phyloP scores from a whole-genome alignment of 805 yeast species.

The Yamadazyma ubonensis region DNA sequence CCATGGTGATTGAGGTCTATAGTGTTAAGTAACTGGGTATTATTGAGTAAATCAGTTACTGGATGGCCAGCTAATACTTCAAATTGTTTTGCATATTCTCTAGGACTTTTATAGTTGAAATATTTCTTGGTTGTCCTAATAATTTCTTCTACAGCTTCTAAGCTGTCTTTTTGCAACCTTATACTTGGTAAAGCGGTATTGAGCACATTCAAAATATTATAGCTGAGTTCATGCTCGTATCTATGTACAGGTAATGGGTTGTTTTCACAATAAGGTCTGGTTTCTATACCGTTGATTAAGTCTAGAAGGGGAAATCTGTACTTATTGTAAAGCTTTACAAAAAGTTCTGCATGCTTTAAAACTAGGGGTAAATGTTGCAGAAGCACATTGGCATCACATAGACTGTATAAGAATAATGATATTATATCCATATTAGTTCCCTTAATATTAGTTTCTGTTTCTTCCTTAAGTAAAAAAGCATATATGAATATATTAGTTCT shows the following conservation, averaged over 20 bases:
- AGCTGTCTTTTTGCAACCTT: not conserved
- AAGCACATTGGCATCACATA: constrained; percentile 28
- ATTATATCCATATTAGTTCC: no score
- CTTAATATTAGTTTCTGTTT: not conserved
- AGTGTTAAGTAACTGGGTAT: not conserved
- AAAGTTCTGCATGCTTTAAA: not conserved
- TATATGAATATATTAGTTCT: constrained; percentile 9
- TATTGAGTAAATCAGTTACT: not conserved
- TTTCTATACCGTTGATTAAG: not conserved
- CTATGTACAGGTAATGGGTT: not conserved
- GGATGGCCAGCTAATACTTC: not conserved
- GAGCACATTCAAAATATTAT: constrained; percentile 9
- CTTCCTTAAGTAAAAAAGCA: not conserved
- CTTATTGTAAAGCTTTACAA: not conserved
- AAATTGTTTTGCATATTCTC: not conserved
- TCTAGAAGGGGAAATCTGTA: not conserved
- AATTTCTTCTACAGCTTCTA: not conserved
- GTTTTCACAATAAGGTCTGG: not conserved
- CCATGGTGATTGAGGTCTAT: constrained; percentile 7
- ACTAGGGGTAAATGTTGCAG: not conserved
- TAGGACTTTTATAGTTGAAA: not conserved
- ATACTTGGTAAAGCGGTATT: constrained; percentile 1
- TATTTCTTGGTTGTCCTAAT: not conserved
- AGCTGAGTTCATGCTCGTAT: constrained; percentile 3
- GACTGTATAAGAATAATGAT: constrained; percentile 15